Evolutionary conservation across 768 basidiomycete genomes (phyloP).

Genomic region (Trametes gibbosa): DNA sequence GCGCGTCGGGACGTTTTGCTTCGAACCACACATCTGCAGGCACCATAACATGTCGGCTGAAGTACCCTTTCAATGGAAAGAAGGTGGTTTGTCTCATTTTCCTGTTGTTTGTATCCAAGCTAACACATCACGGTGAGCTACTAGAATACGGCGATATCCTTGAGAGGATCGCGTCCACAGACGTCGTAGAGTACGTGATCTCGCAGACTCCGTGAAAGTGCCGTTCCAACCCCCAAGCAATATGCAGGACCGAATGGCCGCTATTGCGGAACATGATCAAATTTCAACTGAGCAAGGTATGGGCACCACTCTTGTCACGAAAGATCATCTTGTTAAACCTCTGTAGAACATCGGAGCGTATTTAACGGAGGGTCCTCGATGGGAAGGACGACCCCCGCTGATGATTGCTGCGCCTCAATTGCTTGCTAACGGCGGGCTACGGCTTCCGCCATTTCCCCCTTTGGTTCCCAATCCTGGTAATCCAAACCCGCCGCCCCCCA

Average conservation of each 20-base stretch:
- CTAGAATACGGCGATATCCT: slow-evolving; percentile 59
- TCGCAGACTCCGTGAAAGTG: background rate
- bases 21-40: background rate
- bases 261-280: slow-evolving; percentile 71
- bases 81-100: slow-evolving; percentile 38
- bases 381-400: slow-evolving; percentile 31
- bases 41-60: background rate
- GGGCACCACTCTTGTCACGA: background rate
- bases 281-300: slow-evolving; percentile 64
- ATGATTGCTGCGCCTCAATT: slow-evolving; percentile 42
- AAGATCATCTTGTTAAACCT: background rate
- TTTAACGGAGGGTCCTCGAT: slow-evolving; percentile 29
- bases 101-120: background rate
- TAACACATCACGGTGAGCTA: slow-evolving; percentile 17
- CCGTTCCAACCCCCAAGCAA: background rate
- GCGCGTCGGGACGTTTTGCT: background rate
- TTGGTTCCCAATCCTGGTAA: slow-evolving; percentile 50
- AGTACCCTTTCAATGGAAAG: slow-evolving; percentile 45
- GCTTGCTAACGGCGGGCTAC: slow-evolving; percentile 54
- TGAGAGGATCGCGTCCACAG: slow-evolving; percentile 61
- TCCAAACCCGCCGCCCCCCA: slow-evolving; percentile 47
- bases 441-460: slow-evolving; percentile 70
- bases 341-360: slow-evolving; percentile 34
- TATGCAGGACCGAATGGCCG: slow-evolving; percentile 51
- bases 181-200: slow-evolving; percentile 55